Evolutionary conservation across 805 yeast genomes (phyloP).

Genomic region (Metschnikowia chrysomelidarum): DNA sequence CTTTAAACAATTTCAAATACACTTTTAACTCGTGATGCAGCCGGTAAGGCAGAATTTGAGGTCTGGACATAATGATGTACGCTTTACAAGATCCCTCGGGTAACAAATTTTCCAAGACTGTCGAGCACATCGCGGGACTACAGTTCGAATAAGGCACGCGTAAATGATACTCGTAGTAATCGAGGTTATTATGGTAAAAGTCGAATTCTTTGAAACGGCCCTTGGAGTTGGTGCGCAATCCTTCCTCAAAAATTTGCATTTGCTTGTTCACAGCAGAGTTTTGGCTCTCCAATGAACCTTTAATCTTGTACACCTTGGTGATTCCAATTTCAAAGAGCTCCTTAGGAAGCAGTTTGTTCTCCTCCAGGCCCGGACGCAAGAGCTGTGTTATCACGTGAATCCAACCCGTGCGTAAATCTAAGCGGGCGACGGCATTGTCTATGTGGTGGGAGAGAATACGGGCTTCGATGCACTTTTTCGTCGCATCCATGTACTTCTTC

Average conservation of each 20-base stretch:
- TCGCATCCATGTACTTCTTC: too few relatives aligned
- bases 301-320: neutral
- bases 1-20: neutral
- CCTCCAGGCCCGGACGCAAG: too few relatives aligned
- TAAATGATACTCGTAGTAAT: neutral
- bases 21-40: slow-evolving; percentile 1
- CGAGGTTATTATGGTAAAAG: neutral
- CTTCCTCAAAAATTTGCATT: neutral
- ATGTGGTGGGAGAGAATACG: neutral
- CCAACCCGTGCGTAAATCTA: slow-evolving; percentile 6
- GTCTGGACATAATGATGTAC: neutral
- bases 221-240: neutral
- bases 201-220: neutral
- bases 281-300: neutral
- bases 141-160: neutral
- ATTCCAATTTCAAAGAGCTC: neutral
- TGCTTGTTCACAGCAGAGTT: neutral
- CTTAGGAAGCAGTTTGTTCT: neutral
- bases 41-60: neutral
- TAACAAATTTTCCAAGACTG: neutral
- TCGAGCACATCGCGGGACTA: neutral
- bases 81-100: neutral
- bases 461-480: neutral
- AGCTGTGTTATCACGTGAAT: slow-evolving; percentile 5
- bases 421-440: slow-evolving; percentile 1